These are phyloP conservation scores for Calamus simplicifolius DNA, from an alignment of 176 grass and related monocot genomes.

Conservation along the genomic window DNA sequence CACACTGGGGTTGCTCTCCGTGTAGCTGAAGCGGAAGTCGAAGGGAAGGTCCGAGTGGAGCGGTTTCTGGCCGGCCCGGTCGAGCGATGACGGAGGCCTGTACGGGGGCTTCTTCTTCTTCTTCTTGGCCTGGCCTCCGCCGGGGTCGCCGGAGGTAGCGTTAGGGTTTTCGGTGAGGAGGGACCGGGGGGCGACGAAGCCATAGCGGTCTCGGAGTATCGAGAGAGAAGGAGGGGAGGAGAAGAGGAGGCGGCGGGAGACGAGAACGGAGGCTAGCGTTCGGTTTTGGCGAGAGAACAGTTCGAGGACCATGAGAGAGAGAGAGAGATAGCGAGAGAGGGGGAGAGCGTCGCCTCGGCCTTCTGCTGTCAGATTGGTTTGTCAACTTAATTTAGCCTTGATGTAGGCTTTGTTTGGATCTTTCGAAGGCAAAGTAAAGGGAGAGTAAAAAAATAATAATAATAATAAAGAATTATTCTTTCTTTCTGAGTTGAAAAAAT, in stretches of 20 bases:
- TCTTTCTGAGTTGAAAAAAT: too few relatives aligned
- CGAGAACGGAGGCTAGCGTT: conserved; percentile 29
- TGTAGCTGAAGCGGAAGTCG: conserved; percentile 95
- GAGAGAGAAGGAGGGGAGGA: conserved; percentile 18
- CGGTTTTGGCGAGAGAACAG: conserved; percentile 19
- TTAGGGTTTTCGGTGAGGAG: conserved; percentile 20
- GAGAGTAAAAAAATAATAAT: too few relatives aligned
- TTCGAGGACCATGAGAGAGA: conserved; percentile 8
- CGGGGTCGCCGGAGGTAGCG: neutral
- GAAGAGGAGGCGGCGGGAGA: conserved; percentile 10
- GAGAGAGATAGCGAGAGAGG: too few relatives aligned
- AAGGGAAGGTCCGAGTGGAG: conserved; percentile 63
- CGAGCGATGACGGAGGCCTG: conserved; percentile 39
- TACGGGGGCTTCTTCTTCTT: conserved; percentile 44
- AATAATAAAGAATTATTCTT: too few relatives aligned
- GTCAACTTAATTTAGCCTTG: too few relatives aligned
- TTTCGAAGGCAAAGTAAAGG: too few relatives aligned
- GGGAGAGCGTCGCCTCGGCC: too few relatives aligned
- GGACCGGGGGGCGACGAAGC: conserved; percentile 54
- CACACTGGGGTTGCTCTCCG: conserved; percentile 47
- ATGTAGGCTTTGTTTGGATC: too few relatives aligned
- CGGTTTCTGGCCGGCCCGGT: conserved; percentile 28
- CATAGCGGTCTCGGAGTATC: conserved; percentile 52
- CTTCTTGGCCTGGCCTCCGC: conserved; percentile 23
- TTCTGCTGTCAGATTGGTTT: too few relatives aligned